Percentiles rank a stretch among this genome's conserved stretches.
phyloP scores from a whole-genome alignment of 2,329 filamentous ascomycete species.

The Tetracladium maxilliforme region DNA sequence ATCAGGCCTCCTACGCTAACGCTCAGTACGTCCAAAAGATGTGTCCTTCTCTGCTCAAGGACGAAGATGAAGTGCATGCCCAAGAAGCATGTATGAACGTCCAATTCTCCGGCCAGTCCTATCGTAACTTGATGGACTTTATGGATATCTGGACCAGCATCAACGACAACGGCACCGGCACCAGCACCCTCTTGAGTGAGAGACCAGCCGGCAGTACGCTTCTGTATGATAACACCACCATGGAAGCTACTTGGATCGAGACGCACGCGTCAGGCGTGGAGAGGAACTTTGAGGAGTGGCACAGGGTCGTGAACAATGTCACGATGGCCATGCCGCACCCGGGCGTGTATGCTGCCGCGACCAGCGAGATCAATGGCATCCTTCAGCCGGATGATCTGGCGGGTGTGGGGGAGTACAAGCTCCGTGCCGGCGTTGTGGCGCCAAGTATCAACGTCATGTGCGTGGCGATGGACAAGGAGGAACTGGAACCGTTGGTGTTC shows the following conservation, averaged over 20 bases:
- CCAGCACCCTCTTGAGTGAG: conserved; percentile 20
- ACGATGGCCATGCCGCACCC: conserved; percentile 66
- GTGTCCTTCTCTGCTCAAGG: conserved; percentile 7
- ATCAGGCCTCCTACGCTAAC: conserved; percentile 51
- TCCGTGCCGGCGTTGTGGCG: conserved; percentile 55
- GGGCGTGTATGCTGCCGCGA: conserved; percentile 49
- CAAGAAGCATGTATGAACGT: not conserved
- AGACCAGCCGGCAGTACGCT: conserved; percentile 48
- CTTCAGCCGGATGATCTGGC: conserved; percentile 51
- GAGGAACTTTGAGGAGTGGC: conserved; percentile 27
- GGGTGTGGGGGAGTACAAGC: conserved; percentile 53
- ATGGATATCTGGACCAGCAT: conserved; percentile 37
- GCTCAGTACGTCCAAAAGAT: conserved; percentile 31
- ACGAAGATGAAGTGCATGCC: conserved; percentile 3
- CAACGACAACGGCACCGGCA: conserved; percentile 25
- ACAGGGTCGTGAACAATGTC: conserved; percentile 57
- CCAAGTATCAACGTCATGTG: conserved; percentile 62
- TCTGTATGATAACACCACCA: conserved; percentile 58
- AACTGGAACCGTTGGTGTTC: conserved; percentile 52
- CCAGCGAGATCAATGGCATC: conserved; percentile 45
- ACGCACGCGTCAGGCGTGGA: conserved; percentile 34
- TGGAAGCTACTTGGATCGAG: conserved; percentile 56
- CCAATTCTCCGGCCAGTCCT: too few relatives aligned
- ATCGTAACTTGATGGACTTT: conserved; percentile 54
- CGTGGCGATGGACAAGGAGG: conserved; percentile 42